Evolutionary conservation across 2,329 filamentous ascomycete genomes (phyloP).

Genomic region (Sclerotinia trifoliorum): DNA sequence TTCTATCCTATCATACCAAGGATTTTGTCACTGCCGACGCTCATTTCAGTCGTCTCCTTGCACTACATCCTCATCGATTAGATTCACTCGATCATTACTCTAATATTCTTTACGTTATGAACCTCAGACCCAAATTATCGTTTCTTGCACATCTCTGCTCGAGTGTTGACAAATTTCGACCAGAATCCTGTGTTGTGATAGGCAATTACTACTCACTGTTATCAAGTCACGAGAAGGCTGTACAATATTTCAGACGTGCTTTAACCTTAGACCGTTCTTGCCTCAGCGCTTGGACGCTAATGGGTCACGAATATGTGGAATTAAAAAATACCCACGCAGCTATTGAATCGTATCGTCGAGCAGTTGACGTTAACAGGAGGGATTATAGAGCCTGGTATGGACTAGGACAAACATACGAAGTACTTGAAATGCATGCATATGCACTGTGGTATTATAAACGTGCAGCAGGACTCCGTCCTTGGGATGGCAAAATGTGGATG

Average conservation of each 20-base stretch:
- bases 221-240: slow-evolving; percentile 94
- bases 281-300: slow-evolving; percentile 93
- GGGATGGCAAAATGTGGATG: slow-evolving; percentile 99
- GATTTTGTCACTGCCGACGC: slow-evolving; percentile 67
- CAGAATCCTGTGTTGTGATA: slow-evolving; percentile 94
- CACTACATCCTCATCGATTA: slow-evolving; percentile 70
- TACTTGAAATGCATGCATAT: slow-evolving; percentile 97
- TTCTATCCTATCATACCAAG: slow-evolving; percentile 88
- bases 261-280: slow-evolving; percentile 87
- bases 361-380: slow-evolving; percentile 91
- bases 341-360: slow-evolving; percentile 93
- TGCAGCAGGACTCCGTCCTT: slow-evolving; percentile 86
- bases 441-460: slow-evolving; percentile 97
- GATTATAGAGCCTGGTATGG: slow-evolving; percentile 99
- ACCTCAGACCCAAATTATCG: slow-evolving; percentile 80
- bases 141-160: slow-evolving; percentile 91
- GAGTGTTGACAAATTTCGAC: slow-evolving; percentile 90
- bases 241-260: slow-evolving; percentile 94
- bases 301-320: slow-evolving; percentile 98
- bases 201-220: slow-evolving; percentile 96
- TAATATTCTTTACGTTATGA: slow-evolving; percentile 94
- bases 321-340: slow-evolving; percentile 98
- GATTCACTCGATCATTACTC: slow-evolving; percentile 95
- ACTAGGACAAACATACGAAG: slow-evolving; percentile 93
- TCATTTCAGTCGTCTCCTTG: slow-evolving; percentile 75